Base-by-base conservation (phyloP, 306 rosid genomes). In the Hylodesmum podocarpum region DNA sequence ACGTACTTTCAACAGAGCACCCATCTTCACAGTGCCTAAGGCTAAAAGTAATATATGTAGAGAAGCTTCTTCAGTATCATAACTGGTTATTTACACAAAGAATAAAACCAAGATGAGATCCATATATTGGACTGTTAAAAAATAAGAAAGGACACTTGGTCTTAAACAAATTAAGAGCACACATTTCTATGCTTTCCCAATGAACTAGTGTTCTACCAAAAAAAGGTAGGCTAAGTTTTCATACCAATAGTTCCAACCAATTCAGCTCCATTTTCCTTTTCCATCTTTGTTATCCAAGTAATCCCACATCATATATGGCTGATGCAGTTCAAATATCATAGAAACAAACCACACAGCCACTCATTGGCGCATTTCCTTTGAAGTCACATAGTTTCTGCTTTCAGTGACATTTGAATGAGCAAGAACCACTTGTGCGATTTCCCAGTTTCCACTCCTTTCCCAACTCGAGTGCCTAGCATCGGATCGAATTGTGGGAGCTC, bases 361-460 rank as follows among this genome's bases (percentile, higher is more conserved):
- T 88, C 87, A 91, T 78, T 78, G 89, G 18, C 79, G 81, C 62
- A 64, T 82, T 67, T 93, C 96, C 73, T 85, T 87, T 3, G 90
- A 64, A 39, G 88, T 66, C 34, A 51, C 86, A 66, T 91, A 77
- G 77, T 82, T 84, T 91, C 91, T 87, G 84, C 93, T 86, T 84
- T 91, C 98, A 0, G 88, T 89, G 61, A 88, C 86, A 82, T 84
- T 83, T 11, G 89, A 85, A 62, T 83, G 87, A 40, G 84, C 90
- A 71, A 89, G 82, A 54, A 64, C 94, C 3, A 91, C 96, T 4
- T 83, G 86, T 0, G 93, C 88, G 1, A 93, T 89, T 46, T 93
- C 98, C 97, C 93, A 93, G 87, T 85, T 91, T 80, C 76, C 93
- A 78, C 89, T 85, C 83, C 90, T 86, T 78, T 90, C 96, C 97